Evolutionary conservation across 2,329 filamentous ascomycete genomes (phyloP).

Genomic region (Metarhizium guizhouense): DNA sequence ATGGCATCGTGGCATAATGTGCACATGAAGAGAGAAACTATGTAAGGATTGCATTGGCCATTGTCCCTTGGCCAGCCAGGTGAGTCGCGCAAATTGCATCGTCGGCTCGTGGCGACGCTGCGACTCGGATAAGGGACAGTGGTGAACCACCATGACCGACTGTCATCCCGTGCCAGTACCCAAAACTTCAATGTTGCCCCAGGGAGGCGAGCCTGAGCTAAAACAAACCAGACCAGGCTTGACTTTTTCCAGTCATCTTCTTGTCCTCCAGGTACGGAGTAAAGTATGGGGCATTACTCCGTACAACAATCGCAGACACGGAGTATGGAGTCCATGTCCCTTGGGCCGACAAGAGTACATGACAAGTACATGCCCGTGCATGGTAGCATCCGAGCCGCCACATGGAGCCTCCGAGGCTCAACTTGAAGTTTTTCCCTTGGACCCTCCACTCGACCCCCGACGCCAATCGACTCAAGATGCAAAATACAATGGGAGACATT

Average conservation of each 20-base stretch:
- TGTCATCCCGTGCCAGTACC: not conserved
- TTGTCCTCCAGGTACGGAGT: too few relatives aligned
- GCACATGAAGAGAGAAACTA: too few relatives aligned
- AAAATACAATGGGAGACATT: not conserved
- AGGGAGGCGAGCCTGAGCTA: slow-evolving; percentile 4
- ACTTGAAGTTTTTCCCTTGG: not conserved
- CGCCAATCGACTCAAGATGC: not conserved
- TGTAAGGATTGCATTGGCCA: too few relatives aligned
- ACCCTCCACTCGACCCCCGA: not conserved
- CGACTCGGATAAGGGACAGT: too few relatives aligned
- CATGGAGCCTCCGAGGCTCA: not conserved
- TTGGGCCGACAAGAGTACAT: too few relatives aligned
- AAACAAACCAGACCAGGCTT: not conserved
- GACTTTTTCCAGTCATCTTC: not conserved
- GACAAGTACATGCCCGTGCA: not conserved
- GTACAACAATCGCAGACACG: too few relatives aligned
- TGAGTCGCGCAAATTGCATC: not conserved
- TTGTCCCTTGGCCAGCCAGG: not conserved
- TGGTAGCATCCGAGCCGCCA: not conserved
- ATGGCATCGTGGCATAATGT: too few relatives aligned
- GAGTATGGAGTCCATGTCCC: too few relatives aligned
- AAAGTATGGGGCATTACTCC: too few relatives aligned
- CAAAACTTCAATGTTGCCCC: not conserved
- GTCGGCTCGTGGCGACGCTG: not conserved
- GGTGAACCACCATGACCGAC: not conserved